A percentile compares a stretch with the other conserved stretches of the same genome.
These are phyloP conservation scores for Byssothecium circinans DNA, from an alignment of 2,329 filamentous ascomycete genomes.

Conservation along the genomic window DNA sequence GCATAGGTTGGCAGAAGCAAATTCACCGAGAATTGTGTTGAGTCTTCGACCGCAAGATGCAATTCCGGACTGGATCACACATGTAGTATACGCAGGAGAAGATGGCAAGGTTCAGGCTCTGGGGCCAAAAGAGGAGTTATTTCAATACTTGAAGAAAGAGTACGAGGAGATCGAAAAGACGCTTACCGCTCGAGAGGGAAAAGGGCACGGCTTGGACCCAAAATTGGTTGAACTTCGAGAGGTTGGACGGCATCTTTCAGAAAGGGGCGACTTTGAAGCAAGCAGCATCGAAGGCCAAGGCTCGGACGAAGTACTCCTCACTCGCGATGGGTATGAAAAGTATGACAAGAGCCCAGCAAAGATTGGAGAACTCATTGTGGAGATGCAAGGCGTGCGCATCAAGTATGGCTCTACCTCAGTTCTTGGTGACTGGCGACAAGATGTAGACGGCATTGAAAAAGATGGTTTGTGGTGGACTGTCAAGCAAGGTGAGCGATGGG, in stretches of 20 bases:
- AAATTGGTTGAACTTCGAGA: slow-evolving; percentile 31
- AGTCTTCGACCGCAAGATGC: slow-evolving; percentile 82
- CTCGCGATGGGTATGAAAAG: slow-evolving; percentile 35
- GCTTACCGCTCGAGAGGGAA: slow-evolving; percentile 29
- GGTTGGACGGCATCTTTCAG: slow-evolving; percentile 30
- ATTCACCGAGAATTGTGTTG: slow-evolving; percentile 72
- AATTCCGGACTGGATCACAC: slow-evolving; percentile 87
- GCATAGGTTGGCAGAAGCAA: slow-evolving; percentile 65
- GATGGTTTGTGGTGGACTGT: slow-evolving; percentile 81
- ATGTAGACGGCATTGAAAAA: slow-evolving; percentile 52
- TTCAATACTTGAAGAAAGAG: slow-evolving; percentile 48
- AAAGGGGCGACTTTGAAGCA: slow-evolving; percentile 31
- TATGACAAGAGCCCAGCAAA: slow-evolving; percentile 17
- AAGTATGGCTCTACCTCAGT: slow-evolving; percentile 76
- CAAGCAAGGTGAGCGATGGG: slow-evolving; percentile 82
- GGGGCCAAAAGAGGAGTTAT: slow-evolving; percentile 66
- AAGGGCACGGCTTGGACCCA: slow-evolving; percentile 12
- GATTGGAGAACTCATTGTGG: slow-evolving; percentile 70
- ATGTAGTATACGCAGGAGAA: slow-evolving; percentile 72
- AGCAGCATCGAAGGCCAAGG: slow-evolving; percentile 7
- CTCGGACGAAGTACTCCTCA: slow-evolving; percentile 15
- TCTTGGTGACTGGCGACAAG: slow-evolving; percentile 77
- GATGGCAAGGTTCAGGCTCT: slow-evolving; percentile 66
- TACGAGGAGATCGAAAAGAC: slow-evolving; percentile 27
- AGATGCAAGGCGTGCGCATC: slow-evolving; percentile 84